phyloP scores from a whole-genome alignment of 2,329 filamentous ascomycete species.

The Chalara sp. region DNA sequence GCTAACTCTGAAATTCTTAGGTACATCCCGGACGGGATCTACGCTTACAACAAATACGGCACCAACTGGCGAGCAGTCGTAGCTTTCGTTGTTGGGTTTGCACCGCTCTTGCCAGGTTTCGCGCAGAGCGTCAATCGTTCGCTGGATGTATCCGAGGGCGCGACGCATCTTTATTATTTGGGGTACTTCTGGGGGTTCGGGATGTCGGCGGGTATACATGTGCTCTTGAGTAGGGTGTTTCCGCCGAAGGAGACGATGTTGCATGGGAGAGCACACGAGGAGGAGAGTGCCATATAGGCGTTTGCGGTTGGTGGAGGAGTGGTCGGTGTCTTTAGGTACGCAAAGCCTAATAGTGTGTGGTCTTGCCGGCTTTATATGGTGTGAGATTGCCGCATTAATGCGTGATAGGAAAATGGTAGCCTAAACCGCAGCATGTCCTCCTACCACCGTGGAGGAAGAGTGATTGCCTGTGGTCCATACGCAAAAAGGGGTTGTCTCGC shows the following conservation, averaged over 20 bases:
- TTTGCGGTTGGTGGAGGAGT: too few relatives aligned
- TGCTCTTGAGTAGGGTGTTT: conserved; percentile 7
- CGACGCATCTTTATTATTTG: conserved; percentile 7
- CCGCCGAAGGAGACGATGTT: conserved; percentile 8
- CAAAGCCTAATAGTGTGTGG: too few relatives aligned
- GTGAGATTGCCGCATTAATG: too few relatives aligned
- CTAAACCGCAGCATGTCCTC: too few relatives aligned
- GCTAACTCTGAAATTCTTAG: too few relatives aligned
- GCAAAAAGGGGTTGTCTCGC: too few relatives aligned
- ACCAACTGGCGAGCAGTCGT: conserved; percentile 37
- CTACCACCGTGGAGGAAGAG: too few relatives aligned
- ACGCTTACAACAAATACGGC: conserved; percentile 21
- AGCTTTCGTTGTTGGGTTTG: conserved; percentile 32
- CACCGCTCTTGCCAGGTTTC: conserved; percentile 6
- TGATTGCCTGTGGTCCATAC: too few relatives aligned
- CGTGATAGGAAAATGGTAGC: too few relatives aligned
- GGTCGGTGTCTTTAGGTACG: too few relatives aligned
- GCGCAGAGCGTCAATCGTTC: conserved; percentile 6
- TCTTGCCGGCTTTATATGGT: too few relatives aligned
- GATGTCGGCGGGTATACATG: conserved; percentile 6
- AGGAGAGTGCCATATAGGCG: too few relatives aligned
- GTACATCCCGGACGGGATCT: conserved; percentile 19
- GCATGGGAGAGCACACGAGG: neutral
- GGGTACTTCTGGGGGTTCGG: conserved; percentile 9
- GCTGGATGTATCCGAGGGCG: conserved; percentile 1